These are phyloP conservation scores for Fusarium kyushuense DNA, from an alignment of 2,329 filamentous ascomycete species.

Conservation along the genomic window DNA sequence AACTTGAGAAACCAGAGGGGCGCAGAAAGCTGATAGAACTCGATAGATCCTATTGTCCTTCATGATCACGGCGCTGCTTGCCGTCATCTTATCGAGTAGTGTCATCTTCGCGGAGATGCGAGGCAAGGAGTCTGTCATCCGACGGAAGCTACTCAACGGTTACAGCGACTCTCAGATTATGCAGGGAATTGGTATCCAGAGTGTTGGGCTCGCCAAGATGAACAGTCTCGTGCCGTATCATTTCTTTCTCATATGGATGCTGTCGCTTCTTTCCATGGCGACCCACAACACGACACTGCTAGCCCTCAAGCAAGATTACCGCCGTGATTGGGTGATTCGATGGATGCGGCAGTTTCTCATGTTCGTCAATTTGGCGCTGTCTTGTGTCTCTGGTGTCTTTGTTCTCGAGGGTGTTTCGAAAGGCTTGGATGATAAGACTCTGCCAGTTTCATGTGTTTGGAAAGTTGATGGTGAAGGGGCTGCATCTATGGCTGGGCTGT, in stretches of 20 bases:
- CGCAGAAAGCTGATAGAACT: constrained; percentile 19
- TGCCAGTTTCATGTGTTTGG: constrained; percentile 74
- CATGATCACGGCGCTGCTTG: constrained; percentile 71
- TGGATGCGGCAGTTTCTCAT: constrained; percentile 75
- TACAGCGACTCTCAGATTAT: constrained; percentile 78
- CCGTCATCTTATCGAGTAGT: constrained; percentile 65
- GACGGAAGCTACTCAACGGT: constrained; percentile 72
- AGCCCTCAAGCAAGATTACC: constrained; percentile 74
- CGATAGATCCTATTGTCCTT: constrained; percentile 67
- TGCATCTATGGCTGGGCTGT: constrained; percentile 58
- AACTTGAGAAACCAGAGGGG: constrained; percentile 51
- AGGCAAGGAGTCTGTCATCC: constrained; percentile 63
- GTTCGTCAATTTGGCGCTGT: constrained; percentile 72
- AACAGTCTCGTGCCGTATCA: constrained; percentile 72
- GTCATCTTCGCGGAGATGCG: constrained; percentile 68
- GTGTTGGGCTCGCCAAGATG: constrained; percentile 71
- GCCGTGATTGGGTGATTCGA: constrained; percentile 73
- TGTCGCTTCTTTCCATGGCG: constrained; percentile 72
- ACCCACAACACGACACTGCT: constrained; percentile 74
- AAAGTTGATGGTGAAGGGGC: constrained; percentile 54
- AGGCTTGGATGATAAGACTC: constrained; percentile 62
- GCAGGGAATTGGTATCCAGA: constrained; percentile 76
- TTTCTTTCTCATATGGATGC: constrained; percentile 78
- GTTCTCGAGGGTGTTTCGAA: constrained; percentile 67
- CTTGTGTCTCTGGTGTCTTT: constrained; percentile 67